phyloP scores from a whole-genome alignment of 129 eudicot species.

The Calendula officinalis region DNA sequence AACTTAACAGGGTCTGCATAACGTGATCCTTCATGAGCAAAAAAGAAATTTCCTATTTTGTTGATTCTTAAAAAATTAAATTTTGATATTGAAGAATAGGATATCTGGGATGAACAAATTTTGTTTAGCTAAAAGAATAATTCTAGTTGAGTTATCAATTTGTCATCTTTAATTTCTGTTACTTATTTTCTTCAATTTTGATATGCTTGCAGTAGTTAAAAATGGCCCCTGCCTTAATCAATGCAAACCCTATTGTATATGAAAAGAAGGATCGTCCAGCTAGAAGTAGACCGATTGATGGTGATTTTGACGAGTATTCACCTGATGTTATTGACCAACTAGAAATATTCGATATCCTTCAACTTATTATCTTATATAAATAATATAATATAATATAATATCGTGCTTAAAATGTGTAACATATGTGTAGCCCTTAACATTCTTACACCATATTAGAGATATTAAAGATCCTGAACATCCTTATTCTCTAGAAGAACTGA shows the following conservation, averaged over 20 bases:
- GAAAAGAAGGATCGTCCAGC: conserved; percentile 75
- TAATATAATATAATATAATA: too few relatives aligned
- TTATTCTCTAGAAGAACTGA: conserved; percentile 87
- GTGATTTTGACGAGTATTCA: conserved; percentile 57
- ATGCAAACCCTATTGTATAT: conserved; percentile 76
- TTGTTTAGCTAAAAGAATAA: too few relatives aligned
- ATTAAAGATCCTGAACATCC: conserved; percentile 99
- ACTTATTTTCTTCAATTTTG: background rate
- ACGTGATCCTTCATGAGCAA: too few relatives aligned
- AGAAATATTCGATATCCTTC: conserved; percentile 93
- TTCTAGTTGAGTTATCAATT: too few relatives aligned
- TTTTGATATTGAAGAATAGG: too few relatives aligned
- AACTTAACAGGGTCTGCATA: too few relatives aligned
- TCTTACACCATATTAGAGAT: conserved; percentile 86
- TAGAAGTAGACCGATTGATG: conserved; percentile 43
- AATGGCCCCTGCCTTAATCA: conserved; percentile 73
- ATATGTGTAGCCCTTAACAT: conserved; percentile 43
- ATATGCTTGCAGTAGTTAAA: background rate
- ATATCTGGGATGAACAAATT: too few relatives aligned
- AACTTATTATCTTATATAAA: background rate
- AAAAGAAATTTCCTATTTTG: too few relatives aligned
- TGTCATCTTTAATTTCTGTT: too few relatives aligned
- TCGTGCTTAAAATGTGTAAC: background rate
- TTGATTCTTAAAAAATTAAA: too few relatives aligned
- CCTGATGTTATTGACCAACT: conserved; percentile 70